These are phyloP conservation scores for Postia placenta DNA, from an alignment of 768 basidiomycete genomes.

Conservation along the genomic window DNA sequence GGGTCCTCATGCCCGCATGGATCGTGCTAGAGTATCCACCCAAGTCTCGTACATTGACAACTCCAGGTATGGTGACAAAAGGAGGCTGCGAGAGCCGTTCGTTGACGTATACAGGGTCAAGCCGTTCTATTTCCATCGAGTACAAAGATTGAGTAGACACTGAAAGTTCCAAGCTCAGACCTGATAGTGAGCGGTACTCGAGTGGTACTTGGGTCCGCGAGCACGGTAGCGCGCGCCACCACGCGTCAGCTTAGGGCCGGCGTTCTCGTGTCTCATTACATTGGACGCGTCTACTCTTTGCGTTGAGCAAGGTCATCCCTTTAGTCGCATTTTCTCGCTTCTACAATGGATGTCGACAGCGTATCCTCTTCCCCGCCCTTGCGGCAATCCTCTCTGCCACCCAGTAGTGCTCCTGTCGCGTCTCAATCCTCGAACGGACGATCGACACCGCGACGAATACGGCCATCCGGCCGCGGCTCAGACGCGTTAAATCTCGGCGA, in stretches of 20 bases:
- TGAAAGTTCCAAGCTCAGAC: not conserved
- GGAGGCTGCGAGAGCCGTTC: slow-evolving; percentile 62
- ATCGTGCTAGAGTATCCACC: slow-evolving; percentile 51
- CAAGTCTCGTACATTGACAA: slow-evolving; percentile 71
- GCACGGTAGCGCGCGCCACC: slow-evolving; percentile 2
- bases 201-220: slow-evolving; percentile 1
- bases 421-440: slow-evolving; percentile 30
- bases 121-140: slow-evolving; percentile 43
- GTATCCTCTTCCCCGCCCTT: slow-evolving; percentile 50
- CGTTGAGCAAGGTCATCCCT: slow-evolving; percentile 6
- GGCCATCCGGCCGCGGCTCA: slow-evolving; percentile 20
- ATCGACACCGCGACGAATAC: slow-evolving; percentile 21
- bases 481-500: slow-evolving; percentile 28
- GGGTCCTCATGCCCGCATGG: slow-evolving; percentile 45
- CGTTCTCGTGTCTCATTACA: slow-evolving; percentile 36
- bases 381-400: slow-evolving; percentile 45
- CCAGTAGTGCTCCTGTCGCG: slow-evolving; percentile 40
- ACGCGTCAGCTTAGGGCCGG: slow-evolving; percentile 35
- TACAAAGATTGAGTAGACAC: not conserved
- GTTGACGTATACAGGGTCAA: slow-evolving; percentile 61
- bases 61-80: slow-evolving; percentile 65
- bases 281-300: too few relatives aligned
- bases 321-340: slow-evolving; percentile 12
- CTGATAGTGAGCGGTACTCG: not conserved
- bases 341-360: slow-evolving; percentile 49